Conservation (phyloP, 108 stramenopile species). For the Chaetoceros muelleri region DNA sequence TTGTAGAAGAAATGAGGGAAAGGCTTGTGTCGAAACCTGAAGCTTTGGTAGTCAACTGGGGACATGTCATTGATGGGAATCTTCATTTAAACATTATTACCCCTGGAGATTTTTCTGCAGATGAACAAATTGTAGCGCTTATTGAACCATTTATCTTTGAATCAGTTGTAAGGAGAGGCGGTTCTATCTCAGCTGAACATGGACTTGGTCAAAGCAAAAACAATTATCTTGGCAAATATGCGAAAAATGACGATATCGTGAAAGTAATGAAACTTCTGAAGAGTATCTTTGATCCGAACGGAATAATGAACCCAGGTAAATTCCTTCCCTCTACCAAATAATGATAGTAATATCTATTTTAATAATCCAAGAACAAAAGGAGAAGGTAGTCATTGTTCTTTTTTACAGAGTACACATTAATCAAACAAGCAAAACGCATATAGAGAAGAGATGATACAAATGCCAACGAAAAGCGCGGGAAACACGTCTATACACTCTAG, state of each 20-base stretch:
- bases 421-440: too few species aligned
- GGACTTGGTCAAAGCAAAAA: slow-evolving; percentile 92
- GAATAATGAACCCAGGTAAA: slow-evolving; percentile 80
- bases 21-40: slow-evolving; percentile 8
- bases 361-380: too few species aligned
- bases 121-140: slow-evolving; percentile 14
- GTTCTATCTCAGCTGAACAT: slow-evolving; percentile 98
- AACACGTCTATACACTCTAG: too few species aligned
- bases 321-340: slow-evolving; percentile 62
- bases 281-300: slow-evolving; percentile 56
- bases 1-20: slow-evolving; percentile 46
- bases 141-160: slow-evolving; percentile 77
- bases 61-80: slow-evolving; percentile 88
- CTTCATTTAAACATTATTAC: slow-evolving; percentile 88
- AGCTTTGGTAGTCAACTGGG: slow-evolving; percentile 17
- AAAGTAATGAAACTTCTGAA: slow-evolving; percentile 50
- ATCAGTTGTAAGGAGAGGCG: slow-evolving; percentile 48
- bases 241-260: slow-evolving; percentile 34
- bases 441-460: too few species aligned
- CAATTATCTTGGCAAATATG: slow-evolving; percentile 21
- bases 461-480: too few species aligned
- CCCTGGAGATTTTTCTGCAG: slow-evolving; percentile 29
- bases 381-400: too few species aligned
- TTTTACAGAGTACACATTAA: too few species aligned
- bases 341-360: too few species aligned